Conservation (phyloP, 2,329 filamentous ascomycete genomes). For the Hymenotorrendiella dingleyae region DNA sequence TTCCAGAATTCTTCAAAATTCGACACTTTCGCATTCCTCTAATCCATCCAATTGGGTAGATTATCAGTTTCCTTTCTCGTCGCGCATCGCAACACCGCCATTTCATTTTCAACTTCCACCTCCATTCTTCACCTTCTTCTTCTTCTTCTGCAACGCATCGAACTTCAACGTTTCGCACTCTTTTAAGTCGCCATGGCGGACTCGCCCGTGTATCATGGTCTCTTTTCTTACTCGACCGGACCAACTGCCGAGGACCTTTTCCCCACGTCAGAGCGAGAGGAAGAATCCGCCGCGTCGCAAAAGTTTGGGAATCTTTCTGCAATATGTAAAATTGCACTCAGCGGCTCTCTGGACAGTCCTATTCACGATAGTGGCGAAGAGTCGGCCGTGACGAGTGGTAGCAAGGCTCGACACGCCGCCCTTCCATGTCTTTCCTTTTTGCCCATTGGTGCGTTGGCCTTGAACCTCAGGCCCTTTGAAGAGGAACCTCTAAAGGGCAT, state of each 20-base stretch:
- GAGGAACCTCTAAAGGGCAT: slow-evolving; percentile 6
- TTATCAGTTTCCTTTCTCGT: no score
- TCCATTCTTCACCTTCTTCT: no score
- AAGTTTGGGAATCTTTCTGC: background rate
- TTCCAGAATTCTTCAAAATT: no score
- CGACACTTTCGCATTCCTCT: no score
- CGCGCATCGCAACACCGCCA: no score
- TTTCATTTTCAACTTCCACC: no score
- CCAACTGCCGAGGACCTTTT: background rate
- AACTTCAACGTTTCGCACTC: no score
- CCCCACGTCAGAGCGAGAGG: background rate
- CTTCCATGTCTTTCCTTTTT: slow-evolving; percentile 2
- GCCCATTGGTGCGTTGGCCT: slow-evolving; percentile 1
- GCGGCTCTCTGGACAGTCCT: background rate
- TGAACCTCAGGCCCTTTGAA: slow-evolving; percentile 2
- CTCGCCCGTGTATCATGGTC: slow-evolving; percentile 3
- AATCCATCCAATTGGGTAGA: no score
- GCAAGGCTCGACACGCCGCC: background rate
- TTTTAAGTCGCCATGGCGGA: slow-evolving; percentile 7
- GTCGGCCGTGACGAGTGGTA: background rate
- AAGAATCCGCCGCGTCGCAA: background rate
- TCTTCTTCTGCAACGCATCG: no score
- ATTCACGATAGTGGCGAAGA: background rate
- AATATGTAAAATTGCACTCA: background rate
- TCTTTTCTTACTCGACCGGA: slow-evolving; percentile 3